Evolutionary conservation across 2,329 filamentous ascomycete genomes (phyloP).

Genomic region (Camillea tinctor): DNA sequence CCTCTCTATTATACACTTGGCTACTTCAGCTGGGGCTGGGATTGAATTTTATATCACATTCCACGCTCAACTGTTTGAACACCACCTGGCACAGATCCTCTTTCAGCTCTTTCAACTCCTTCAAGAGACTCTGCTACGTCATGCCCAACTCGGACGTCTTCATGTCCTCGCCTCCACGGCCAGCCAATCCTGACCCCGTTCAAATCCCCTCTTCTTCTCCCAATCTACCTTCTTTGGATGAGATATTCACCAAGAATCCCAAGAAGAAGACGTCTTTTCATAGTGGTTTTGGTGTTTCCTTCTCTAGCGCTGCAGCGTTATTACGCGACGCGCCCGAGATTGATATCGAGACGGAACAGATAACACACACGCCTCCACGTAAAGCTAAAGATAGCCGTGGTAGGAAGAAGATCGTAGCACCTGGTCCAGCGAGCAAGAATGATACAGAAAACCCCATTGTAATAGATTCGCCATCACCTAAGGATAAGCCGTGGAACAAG

Average conservation of each 20-base stretch:
- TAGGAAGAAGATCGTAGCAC: constrained; percentile 12
- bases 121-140: constrained; percentile 20
- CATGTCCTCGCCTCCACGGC: constrained; percentile 30
- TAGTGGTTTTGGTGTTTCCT: constrained; percentile 37
- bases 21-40: too few relatives aligned
- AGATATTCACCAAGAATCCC: constrained; percentile 42
- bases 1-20: too few relatives aligned
- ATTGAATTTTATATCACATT: too few relatives aligned
- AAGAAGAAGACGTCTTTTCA: constrained; percentile 34
- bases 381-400: constrained; percentile 15
- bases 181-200: constrained; percentile 24
- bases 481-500: constrained; percentile 39
- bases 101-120: too few relatives aligned
- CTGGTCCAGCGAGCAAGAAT: constrained; percentile 11
- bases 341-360: constrained; percentile 29
- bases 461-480: constrained; percentile 26
- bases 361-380: constrained; percentile 23
- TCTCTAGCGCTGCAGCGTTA: constrained; percentile 43
- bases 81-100: too few relatives aligned
- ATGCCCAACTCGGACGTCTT: constrained; percentile 35
- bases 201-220: constrained; percentile 50
- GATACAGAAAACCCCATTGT: constrained; percentile 9
- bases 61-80: too few relatives aligned
- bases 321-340: constrained; percentile 35
- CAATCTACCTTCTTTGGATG: constrained; percentile 51